Conservation (phyloP, 768 basidiomycete genomes). For the Nidula microcarpa region DNA sequence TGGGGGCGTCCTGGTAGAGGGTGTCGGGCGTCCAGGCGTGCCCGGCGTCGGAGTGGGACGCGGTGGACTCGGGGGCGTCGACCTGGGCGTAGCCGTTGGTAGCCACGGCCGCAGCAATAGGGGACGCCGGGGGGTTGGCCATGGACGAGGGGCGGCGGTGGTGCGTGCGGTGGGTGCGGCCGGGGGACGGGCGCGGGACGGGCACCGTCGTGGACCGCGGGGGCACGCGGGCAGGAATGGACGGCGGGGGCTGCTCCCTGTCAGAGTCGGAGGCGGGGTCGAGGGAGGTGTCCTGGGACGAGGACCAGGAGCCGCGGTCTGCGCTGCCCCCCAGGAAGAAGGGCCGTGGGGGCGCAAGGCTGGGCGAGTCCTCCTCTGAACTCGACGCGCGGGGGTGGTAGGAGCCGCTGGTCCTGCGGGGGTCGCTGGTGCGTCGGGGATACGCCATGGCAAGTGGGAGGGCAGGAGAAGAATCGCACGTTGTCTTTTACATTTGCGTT, state of each 20-base stretch:
- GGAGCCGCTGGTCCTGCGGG: not conserved
- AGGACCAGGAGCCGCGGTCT: conserved; percentile 6
- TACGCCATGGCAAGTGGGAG: not conserved
- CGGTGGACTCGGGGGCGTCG: not conserved
- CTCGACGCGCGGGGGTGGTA: not conserved
- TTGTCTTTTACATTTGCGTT: no score
- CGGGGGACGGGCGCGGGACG: conserved; percentile 4
- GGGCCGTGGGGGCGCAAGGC: conserved; percentile 18
- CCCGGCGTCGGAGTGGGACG: not conserved
- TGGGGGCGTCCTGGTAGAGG: not conserved
- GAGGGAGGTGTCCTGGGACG: conserved; percentile 9
- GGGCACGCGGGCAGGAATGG: not conserved
- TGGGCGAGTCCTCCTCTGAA: not conserved
- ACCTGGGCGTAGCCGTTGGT: not conserved
- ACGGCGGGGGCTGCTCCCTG: conserved; percentile 2
- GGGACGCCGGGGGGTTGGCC: not conserved
- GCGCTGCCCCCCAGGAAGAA: conserved; percentile 15
- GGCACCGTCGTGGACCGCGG: conserved; percentile 3
- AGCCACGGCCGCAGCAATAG: not conserved
- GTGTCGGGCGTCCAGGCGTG: not conserved
- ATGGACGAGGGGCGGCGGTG: conserved; percentile 8
- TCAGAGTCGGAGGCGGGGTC: conserved; percentile 14
- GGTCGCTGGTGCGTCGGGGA: not conserved
- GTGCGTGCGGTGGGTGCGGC: not conserved
- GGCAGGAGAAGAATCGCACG: not conserved